Percentiles rank a stretch among this genome's conserved stretches.
Conservation (phyloP, 108 stramenopile species). For the Epipyxis sp. region DNA sequence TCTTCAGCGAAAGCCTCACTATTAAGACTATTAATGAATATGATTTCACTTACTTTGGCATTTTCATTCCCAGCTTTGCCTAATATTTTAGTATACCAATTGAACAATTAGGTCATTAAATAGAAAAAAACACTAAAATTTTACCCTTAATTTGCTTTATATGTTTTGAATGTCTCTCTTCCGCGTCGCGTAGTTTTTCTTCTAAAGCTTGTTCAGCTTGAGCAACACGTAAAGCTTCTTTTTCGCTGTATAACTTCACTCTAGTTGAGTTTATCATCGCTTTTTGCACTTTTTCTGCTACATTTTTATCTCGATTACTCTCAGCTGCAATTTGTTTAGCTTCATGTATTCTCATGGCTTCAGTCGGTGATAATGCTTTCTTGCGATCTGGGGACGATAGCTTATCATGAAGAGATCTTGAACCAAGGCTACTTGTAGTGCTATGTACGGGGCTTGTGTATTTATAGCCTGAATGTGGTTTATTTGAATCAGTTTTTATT, state of each 20-base stretch:
- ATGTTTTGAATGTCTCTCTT: slow-evolving; percentile 1
- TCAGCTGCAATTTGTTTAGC: background rate
- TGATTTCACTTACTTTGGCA: slow-evolving; percentile 19
- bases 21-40: background rate
- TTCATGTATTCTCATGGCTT: slow-evolving; percentile 8
- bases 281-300: slow-evolving; percentile 18
- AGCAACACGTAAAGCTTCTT: background rate
- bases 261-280: background rate
- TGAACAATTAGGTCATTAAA: too few relatives aligned
- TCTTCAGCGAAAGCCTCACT: background rate
- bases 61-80: slow-evolving; percentile 22
- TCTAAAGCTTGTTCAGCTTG: slow-evolving; percentile 1
- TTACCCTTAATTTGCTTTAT: background rate
- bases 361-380: background rate
- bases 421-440: background rate
- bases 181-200: background rate
- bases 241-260: background rate
- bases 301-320: slow-evolving; percentile 17
- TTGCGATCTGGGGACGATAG: slow-evolving; percentile 22
- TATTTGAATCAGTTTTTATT: background rate
- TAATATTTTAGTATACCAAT: too few relatives aligned
- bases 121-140: too few relatives aligned
- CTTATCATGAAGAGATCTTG: background rate
- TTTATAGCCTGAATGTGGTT: background rate
- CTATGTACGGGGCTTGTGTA: background rate